Evolutionary conservation across 345 rosid species (phyloP).

Genomic region (Leavenworthia alabamica): DNA sequence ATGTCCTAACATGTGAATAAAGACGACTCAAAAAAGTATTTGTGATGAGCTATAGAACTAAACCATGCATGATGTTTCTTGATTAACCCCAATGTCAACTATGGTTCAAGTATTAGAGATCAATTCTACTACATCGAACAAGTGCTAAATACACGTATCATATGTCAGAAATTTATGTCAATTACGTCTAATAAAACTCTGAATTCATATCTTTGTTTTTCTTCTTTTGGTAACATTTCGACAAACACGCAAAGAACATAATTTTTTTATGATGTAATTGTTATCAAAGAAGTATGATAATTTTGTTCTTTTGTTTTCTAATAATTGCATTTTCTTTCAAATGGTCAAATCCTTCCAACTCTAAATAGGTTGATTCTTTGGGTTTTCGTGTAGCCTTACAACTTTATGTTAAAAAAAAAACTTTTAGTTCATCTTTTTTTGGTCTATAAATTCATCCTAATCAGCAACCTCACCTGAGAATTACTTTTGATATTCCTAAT

Average conservation of each 20-base stretch:
- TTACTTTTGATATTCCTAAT: neutral
- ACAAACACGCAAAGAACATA: too few relatives aligned
- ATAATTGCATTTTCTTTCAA: constrained; percentile 20
- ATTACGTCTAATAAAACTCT: constrained; percentile 8
- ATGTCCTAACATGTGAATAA: neutral
- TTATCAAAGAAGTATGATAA: neutral
- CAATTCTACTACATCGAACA: too few relatives aligned
- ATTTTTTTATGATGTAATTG: too few relatives aligned
- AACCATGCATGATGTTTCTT: neutral
- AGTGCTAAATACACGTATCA: neutral
- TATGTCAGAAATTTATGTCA: constrained; percentile 10
- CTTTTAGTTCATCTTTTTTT: neutral
- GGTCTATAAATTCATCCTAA: constrained; percentile 3
- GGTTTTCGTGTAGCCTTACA: constrained; percentile 26
- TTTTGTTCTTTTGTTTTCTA: neutral
- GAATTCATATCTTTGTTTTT: neutral
- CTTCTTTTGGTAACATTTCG: too few relatives aligned
- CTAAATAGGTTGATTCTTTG: constrained; percentile 20
- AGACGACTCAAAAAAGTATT: neutral
- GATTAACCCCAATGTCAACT: too few relatives aligned
- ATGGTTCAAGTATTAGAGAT: too few relatives aligned
- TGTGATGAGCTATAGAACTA: neutral
- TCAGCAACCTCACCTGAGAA: constrained; percentile 23
- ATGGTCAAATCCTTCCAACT: constrained; percentile 21
- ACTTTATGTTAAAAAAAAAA: neutral